Evolutionary conservation across 805 yeast genomes (phyloP), one percentile per base, ranked within the genome.

Genomic region (Brettanomyces nanus): DNA sequence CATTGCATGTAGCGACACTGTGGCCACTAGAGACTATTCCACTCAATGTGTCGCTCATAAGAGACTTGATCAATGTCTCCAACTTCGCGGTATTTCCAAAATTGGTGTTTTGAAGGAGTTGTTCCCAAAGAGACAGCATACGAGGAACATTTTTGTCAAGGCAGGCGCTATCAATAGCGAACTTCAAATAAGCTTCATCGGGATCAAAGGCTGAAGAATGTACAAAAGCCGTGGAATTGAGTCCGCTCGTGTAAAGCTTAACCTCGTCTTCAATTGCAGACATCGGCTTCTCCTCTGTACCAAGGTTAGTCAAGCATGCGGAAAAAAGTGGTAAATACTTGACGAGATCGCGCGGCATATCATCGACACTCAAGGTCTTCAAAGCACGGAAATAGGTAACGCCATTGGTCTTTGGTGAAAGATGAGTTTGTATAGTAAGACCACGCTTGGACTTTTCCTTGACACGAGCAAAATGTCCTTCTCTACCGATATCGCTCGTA

Each of bases 11-110:
- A 3, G 97, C 95, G 59, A 73, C 89, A 2, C 80, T 64, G 54
- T 92, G 97, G 1, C 98, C 98, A 39, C 82, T 67, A 40, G 89
- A 92, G 7, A 95, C 89, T 36, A 92, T 76, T 5, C 73, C 66
- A 50, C 89, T 79, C 40, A 85, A 65, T 51, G 85, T 84, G 48
- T 85, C 89, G 25, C 87, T 78, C 0, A 84, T 81, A 50, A 81
- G 58, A 29, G 80, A 73, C 51, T 82, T 82, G 30, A 92, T 75
- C 51, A 92, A 65, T 1, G 83, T 75, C 40, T 75, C 67, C 41
- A 92, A 65, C 52, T 87, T 90, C 37, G 77, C 80, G 35, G 76
- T 63, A 42, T 77, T 75, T 18, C 56, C 54, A 50, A 85, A 82
- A 48, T 80, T 75, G 0, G 96, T 86, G 30, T 76, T 72, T 9